These are phyloP conservation scores for Reutealis trisperma DNA, from an alignment of 345 rosid species.

Conservation along the genomic window DNA sequence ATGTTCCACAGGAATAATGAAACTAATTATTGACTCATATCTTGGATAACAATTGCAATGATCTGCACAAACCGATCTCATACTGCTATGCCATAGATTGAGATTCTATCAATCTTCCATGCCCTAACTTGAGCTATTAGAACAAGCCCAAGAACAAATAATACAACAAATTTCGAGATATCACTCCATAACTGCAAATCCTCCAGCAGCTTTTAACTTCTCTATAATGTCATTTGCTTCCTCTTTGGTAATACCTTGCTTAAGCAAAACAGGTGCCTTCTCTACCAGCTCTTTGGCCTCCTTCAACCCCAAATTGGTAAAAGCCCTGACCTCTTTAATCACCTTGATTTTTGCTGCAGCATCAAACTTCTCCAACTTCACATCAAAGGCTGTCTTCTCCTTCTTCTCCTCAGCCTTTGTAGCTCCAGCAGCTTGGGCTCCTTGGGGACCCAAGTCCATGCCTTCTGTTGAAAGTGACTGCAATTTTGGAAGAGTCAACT, in stretches of 20 bases:
- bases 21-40: slow-evolving; percentile 3
- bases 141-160: not conserved
- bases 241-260: slow-evolving; percentile 50
- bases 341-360: slow-evolving; percentile 51
- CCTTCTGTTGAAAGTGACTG: slow-evolving; percentile 36
- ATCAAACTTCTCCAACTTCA: slow-evolving; percentile 58
- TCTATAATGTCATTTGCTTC: slow-evolving; percentile 45
- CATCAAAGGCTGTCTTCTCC: slow-evolving; percentile 50
- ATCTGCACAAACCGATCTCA: not conserved
- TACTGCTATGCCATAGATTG: not conserved
- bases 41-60: not conserved
- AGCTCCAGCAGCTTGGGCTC: slow-evolving; percentile 31
- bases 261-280: slow-evolving; percentile 46
- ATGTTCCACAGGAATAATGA: not conserved
- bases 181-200: slow-evolving; percentile 52
- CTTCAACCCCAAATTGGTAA: slow-evolving; percentile 52
- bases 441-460: slow-evolving; percentile 34
- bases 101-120: not conserved
- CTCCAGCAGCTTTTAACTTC: slow-evolving; percentile 54
- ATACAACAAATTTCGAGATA: not conserved
- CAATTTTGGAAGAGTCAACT: slow-evolving; percentile 34
- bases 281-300: slow-evolving; percentile 59
- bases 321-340: slow-evolving; percentile 48
- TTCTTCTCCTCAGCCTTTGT: slow-evolving; percentile 38
- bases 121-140: not conserved